Evolutionary conservation across 805 yeast species (phyloP), one percentile per base, ranked within the genome.

Genomic region (Barnettozyma wickerhamii): DNA sequence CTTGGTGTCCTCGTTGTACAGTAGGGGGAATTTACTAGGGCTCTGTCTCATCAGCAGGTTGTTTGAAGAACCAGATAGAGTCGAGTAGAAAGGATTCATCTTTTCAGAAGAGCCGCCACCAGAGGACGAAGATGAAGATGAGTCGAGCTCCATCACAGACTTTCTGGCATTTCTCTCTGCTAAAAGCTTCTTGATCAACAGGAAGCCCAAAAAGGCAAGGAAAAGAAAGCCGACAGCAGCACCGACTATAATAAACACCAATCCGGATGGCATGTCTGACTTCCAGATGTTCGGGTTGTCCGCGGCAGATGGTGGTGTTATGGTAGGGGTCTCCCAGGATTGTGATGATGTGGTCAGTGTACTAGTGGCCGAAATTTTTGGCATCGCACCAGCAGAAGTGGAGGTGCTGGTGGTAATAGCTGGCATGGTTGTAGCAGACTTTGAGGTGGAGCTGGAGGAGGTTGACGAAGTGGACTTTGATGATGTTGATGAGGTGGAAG

Each of bases 161-260:
- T 59, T 65, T 53, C 73, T 72, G 23, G 87, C 79, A 32, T 71
- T 56, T 44, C 74, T 66, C 20, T 73, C 72, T 5, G 87, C 77
- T 12, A 63, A 53, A 24, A 71, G 46, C 12, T 75, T 72, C 31
- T 69, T 64, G 19, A 74, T 58, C 18, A 73, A 52, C 49, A 81
- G 75, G 74, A 82, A 80, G 12, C 69, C 48, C 10, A 74, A 48
- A 30, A 82, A 67, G 1, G 69, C 70, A 4, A 81, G 46, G 17
- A 80, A 60, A 4, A 84, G 63, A 29, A 77, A 79, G 0, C 81
- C 85, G 5, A 81, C 77, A 29, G 81, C 68, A 10, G 82, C 68
- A 2, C 95, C 95, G 32, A 86, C 83, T 0, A 85, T 83, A 38
- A 88, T 87, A 62, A 86, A 87, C 3, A 88, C 89, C 1, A 93